phyloP scores from a whole-genome alignment of 2,329 filamentous ascomycete species.

The Talaromyces sp. region DNA sequence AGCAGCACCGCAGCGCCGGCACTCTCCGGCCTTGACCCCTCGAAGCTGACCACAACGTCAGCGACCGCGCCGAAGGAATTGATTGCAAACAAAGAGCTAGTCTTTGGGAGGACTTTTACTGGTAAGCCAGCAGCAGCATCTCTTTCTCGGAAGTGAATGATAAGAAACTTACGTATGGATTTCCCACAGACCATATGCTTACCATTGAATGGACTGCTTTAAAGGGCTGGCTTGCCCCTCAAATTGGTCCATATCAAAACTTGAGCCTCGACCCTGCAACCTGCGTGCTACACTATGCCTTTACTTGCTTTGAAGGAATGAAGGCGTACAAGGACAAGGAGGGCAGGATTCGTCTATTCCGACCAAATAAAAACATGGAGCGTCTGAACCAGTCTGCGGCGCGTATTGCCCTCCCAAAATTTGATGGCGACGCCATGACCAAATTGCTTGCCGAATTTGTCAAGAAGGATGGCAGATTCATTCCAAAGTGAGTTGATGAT shows the following conservation, averaged over 20 bases:
- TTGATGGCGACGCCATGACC: slow-evolving; percentile 67
- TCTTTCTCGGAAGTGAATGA: not conserved
- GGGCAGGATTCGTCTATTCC: slow-evolving; percentile 78
- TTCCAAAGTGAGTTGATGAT: slow-evolving; percentile 59
- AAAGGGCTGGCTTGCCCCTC: slow-evolving; percentile 74
- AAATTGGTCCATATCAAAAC: slow-evolving; percentile 92
- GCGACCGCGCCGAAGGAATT: slow-evolving; percentile 70
- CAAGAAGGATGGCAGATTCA: slow-evolving; percentile 79
- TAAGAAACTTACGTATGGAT: not conserved
- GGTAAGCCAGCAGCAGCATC: slow-evolving; percentile 46
- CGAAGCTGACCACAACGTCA: slow-evolving; percentile 67
- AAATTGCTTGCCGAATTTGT: slow-evolving; percentile 76
- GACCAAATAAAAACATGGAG: slow-evolving; percentile 93
- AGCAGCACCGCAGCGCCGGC: slow-evolving; percentile 32
- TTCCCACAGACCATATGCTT: slow-evolving; percentile 81
- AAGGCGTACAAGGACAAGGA: slow-evolving; percentile 92
- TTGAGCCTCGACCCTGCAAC: slow-evolving; percentile 92
- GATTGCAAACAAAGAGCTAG: slow-evolving; percentile 68
- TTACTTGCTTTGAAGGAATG: slow-evolving; percentile 98
- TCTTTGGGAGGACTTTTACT: slow-evolving; percentile 89
- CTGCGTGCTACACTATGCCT: slow-evolving; percentile 98
- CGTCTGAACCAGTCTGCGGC: slow-evolving; percentile 86
- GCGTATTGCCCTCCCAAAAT: slow-evolving; percentile 87
- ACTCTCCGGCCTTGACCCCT: slow-evolving; percentile 66
- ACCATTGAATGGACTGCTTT: slow-evolving; percentile 84